A percentile compares a stretch with the other conserved stretches of the same genome.
Evolutionary conservation across 2,329 filamentous ascomycete genomes (phyloP).

Genomic region (Botrytis fabae): DNA sequence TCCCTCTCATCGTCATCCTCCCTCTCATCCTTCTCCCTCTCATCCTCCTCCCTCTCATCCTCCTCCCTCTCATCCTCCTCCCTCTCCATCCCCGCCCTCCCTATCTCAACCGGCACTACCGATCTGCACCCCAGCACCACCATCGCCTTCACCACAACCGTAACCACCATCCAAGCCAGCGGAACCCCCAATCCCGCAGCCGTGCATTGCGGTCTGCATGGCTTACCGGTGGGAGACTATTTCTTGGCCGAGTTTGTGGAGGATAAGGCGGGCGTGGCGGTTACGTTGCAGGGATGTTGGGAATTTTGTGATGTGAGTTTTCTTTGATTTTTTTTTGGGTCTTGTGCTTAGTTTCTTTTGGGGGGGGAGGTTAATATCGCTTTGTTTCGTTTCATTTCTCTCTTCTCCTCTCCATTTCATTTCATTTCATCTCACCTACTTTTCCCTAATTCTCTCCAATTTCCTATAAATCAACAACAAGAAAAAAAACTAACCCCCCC

Average conservation of each 20-base stretch:
- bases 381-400: fast-evolving
- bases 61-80: background rate
- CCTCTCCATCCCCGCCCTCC: conserved; percentile 36
- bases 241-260: conserved; percentile 45
- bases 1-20: conserved; percentile 30
- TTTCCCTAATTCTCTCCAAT: no score
- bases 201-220: conserved; percentile 46
- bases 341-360: no score
- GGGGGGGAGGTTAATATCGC: background rate
- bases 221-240: conserved; percentile 42
- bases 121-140: conserved; percentile 30
- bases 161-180: conserved; percentile 37
- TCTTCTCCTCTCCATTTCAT: no score
- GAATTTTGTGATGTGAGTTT: conserved; percentile 44
- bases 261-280: conserved; percentile 40
- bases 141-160: conserved; percentile 38
- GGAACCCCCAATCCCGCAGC: conserved; percentile 39
- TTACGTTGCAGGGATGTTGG: conserved; percentile 47
- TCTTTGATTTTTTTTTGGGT: background rate
- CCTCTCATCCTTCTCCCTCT: conserved; percentile 31
- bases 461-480: no score
- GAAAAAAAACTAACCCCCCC: background rate
- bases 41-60: background rate
- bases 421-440: background rate
- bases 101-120: conserved; percentile 38